These are phyloP conservation scores for Verticillium longisporum DNA, from an alignment of 2,329 filamentous ascomycete species.

Conservation along the genomic window DNA sequence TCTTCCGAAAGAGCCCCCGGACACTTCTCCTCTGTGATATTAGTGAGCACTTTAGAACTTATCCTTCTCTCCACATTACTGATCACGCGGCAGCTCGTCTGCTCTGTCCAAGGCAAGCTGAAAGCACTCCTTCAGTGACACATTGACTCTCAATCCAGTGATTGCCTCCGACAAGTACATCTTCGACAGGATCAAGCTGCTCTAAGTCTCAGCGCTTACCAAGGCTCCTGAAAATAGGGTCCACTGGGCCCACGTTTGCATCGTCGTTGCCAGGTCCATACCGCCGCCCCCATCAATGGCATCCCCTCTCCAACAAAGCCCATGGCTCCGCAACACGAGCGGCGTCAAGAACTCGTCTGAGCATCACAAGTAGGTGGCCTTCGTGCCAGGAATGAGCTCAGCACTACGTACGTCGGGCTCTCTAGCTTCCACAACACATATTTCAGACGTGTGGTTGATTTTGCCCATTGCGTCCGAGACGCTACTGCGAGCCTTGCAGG, in stretches of 20 bases:
- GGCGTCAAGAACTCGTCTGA: conserved; percentile 27
- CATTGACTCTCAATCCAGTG: background rate
- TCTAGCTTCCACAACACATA: too few species aligned
- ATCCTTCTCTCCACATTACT: background rate
- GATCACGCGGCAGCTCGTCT: background rate
- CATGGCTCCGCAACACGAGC: conserved; percentile 21
- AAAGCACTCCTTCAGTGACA: background rate
- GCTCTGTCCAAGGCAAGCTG: background rate
- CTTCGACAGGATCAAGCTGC: conserved; percentile 20
- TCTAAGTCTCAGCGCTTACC: conserved; percentile 20
- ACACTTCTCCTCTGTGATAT: conserved; percentile 6
- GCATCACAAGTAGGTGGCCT: conserved; percentile 22
- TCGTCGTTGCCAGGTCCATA: conserved; percentile 2
- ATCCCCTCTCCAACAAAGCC: conserved; percentile 21
- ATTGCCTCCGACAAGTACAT: conserved; percentile 9
- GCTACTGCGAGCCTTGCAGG: too few species aligned
- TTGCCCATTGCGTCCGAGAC: too few species aligned
- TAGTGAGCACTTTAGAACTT: background rate
- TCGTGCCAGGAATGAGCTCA: conserved; percentile 22
- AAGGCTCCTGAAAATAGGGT: conserved; percentile 16
- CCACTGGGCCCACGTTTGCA: conserved; percentile 29
- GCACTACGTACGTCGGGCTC: conserved; percentile 20
- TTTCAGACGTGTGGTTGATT: too few species aligned
- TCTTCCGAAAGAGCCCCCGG: background rate
- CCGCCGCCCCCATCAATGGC: conserved; percentile 16